Evolutionary conservation across 306 rosid species (phyloP), one percentile per base, ranked within the genome.

Genomic region (Vigna mungo): DNA sequence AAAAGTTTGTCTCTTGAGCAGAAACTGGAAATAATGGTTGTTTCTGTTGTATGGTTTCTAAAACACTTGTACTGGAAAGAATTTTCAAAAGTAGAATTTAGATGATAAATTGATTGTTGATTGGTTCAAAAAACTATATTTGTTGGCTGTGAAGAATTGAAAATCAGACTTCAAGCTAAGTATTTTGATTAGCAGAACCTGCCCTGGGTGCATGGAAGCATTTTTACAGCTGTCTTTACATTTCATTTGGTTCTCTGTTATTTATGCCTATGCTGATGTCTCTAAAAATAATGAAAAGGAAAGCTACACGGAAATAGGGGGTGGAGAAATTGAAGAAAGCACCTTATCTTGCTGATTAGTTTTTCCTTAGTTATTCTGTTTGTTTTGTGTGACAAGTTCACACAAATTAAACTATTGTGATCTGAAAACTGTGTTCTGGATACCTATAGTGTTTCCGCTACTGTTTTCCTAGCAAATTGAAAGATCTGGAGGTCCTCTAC

Each of bases 351-450:
- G 74, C 32, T 55, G 27, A 20, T 77, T 43, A 17, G 43, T 81
- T 46, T 37, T 32, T 55, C 64, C 41, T 72, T 5, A 14, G 18
- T 48, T 18, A 51, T 59, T 51, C 41, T 78, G 14, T 17, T 51
- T 68, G 62, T 78, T 77, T 62, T 34, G 14, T 73, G 80, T 53
- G 58, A 18, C 25, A 52, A 49, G 47, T 78, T 66, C 17, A 16
- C 17, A 16, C 51, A 72, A 5, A 13, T 10, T 30, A 48, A 53
- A 65, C 39, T 18, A 55, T 27, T 43, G 48, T 60, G 77, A 5
- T 62, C 25, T 62, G n/a, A 10, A 25, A 81, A 53, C 25, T 32
- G 30, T 71, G 51, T 18, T 8, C 5, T 41, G 9, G 16, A 37
- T 66, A 32, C 20, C 58, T 37, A 14, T 34, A 17, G 25, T 83